Evolutionary conservation across 176 grass and related monocot species (phyloP), one percentile per base, ranked within the genome.

Genomic region (Calamus simplicifolius): DNA sequence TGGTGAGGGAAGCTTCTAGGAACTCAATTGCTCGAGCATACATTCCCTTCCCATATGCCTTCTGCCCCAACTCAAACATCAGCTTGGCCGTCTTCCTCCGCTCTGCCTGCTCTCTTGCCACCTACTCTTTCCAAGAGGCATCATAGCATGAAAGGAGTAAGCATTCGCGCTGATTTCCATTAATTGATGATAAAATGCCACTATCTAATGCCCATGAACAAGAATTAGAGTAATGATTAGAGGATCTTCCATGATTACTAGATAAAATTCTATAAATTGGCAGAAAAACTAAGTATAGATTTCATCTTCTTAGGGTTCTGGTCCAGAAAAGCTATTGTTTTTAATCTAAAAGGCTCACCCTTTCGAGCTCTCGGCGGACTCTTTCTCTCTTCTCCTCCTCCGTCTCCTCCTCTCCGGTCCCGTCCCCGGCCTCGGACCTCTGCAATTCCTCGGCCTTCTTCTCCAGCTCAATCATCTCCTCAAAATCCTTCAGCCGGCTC

Each of bases 381-480:
- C 93, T 79, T 52, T 91, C 84, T 35, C 87, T 83, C 87, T 97
- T 97, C 75, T 91, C 83, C 58, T 91, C 93, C 68, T 91, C 93
- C 17, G 87, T 78, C 66, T 97, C 93, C 29, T 87, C 68, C 3
- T 27, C 67, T 49, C 21, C n/a, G 1, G 35, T 43, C 1, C 35
- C 75, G 23, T 79, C 83, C 25, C 71, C 77, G 61, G 69, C 62
- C 49, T 73, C 87, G 52, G 77, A 73, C 29, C 72, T 84, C 23
- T 88, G 83, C 64, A 97, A 71, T 65, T 91, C 69, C 83, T 87
- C 93, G 2, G 93, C 93, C 1, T 69, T 68, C 57, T 85, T 83
- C 78, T 97, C 93, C 29, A 97, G 72, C 78, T 97, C 93, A 75
- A 88, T 75, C 87, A 83, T 91, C 78, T 88, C 93, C 75, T 97